Base-by-base conservation (phyloP, 1,284 basidiomycete genomes). In the Rhodotorula sp. region DNA sequence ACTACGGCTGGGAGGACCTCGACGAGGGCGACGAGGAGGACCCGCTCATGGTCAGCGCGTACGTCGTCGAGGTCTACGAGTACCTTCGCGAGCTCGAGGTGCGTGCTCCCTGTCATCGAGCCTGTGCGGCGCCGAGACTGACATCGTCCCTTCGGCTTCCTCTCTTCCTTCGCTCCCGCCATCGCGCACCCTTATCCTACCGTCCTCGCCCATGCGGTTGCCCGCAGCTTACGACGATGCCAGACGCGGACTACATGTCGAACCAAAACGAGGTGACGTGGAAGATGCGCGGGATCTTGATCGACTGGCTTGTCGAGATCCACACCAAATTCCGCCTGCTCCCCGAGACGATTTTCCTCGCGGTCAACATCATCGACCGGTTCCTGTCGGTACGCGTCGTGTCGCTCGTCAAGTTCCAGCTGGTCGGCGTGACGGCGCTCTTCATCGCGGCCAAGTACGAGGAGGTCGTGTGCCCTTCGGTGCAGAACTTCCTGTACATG, bases 221-320 rank as follows among this genome's bases (percentile, higher is more conserved):
- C n/a, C n/a, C 55, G 27, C 75, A 94, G 92, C 84, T 89, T 78
- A 85, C 84, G 21, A 94, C 90, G 0, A 89, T 95, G 85, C 90
- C 94, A 1, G 91, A 92, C 78, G 88, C 92, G 0, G 87, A 90
- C 77, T 97, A 97, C 82, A 97, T 97, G 91, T 87, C 90, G 53
- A 88, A 86, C 77, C 94, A 97, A 82, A 90, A 89, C 78, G 92
- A 95, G 78, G 86, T 97, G 46, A 89, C 90, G 7, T 97, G 94
- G 94, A 80, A 81, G 74, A 95, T 96, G 92, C 92, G 94, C 34
- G 91, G 91, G 27, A 92, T 97, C 76, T 87, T 99, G 46, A 90
- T 91, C 73, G 96, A 99, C 85, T 98, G 96, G 97, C 86, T 99
- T 71, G 90, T 99, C 76, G 94, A 98, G 83, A 91, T 97, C 34